Evolutionary conservation across 371 early-diverging fungal species (phyloP).

Genomic region (Homolaphlyctis polyrhiza): DNA sequence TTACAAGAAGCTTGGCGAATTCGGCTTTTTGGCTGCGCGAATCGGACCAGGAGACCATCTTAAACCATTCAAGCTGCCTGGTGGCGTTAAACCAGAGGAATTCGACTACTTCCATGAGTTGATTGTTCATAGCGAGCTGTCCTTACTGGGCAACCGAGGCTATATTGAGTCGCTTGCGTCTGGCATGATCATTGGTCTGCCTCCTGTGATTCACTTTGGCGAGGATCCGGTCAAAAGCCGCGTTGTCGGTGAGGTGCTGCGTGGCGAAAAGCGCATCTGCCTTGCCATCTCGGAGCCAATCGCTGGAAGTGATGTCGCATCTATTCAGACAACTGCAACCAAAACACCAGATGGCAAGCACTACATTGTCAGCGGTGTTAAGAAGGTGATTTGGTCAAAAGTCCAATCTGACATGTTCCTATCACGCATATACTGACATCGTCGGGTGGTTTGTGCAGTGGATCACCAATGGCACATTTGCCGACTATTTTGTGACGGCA

Average conservation of each 20-base stretch:
- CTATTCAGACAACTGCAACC: constrained; percentile 30
- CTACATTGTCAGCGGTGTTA: constrained; percentile 50
- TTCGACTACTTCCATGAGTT: constrained; percentile 50
- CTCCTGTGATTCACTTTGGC: constrained; percentile 53
- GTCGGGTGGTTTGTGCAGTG: constrained; percentile 20
- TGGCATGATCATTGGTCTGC: constrained; percentile 50
- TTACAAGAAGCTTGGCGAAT: constrained; percentile 44
- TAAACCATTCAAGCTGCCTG: constrained; percentile 36
- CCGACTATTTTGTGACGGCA: constrained; percentile 44
- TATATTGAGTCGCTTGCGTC: constrained; percentile 31
- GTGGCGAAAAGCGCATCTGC: constrained; percentile 38
- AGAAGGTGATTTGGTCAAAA: constrained; percentile 9
- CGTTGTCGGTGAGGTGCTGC: constrained; percentile 25
- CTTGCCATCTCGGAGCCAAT: constrained; percentile 52
- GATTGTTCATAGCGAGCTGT: constrained; percentile 42
- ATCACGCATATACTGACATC: background rate
- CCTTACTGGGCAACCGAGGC: constrained; percentile 27
- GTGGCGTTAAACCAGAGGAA: constrained; percentile 43
- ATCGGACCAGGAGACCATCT: constrained; percentile 48
- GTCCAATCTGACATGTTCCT: background rate
- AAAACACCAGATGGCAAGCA: constrained; percentile 39
- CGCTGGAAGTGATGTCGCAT: constrained; percentile 44
- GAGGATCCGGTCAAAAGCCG: constrained; percentile 24
- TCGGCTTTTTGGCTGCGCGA: constrained; percentile 34
- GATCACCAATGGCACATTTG: constrained; percentile 35